Conservation (phyloP, 352 stramenopile genomes). For the Phytopythium oedochilum region DNA sequence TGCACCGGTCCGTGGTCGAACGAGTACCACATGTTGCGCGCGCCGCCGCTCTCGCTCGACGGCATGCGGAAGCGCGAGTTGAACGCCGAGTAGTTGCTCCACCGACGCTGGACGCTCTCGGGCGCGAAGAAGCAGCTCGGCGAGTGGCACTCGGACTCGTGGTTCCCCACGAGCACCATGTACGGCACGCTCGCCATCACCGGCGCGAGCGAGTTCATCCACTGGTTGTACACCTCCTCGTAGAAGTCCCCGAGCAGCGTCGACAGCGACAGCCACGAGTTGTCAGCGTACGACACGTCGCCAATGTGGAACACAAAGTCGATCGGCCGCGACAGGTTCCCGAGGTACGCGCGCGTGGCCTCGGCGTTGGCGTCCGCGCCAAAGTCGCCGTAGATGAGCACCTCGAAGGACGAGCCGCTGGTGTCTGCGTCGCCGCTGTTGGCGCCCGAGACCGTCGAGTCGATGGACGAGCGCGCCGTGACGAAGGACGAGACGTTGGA, state of each 20-base stretch:
- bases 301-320: conserved; percentile 41
- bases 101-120: conserved; percentile 17
- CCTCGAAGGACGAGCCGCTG: conserved; percentile 22
- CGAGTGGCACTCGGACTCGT: conserved; percentile 27
- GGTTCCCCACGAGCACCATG: conserved; percentile 76
- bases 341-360: conserved; percentile 5
- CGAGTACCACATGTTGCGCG: conserved; percentile 45
- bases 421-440: conserved; percentile 7
- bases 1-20: conserved; percentile 50
- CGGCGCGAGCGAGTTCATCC: conserved; percentile 50
- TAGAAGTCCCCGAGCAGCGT: conserved; percentile 31
- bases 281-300: conserved; percentile 44
- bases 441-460: conserved; percentile 33
- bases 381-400: conserved; percentile 36
- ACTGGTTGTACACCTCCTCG: conserved; percentile 57
- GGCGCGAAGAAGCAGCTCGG: conserved; percentile 25
- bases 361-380: conserved; percentile 28
- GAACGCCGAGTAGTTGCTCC: conserved; percentile 58
- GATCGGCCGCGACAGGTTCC: conserved; percentile 13
- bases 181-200: conserved; percentile 49
- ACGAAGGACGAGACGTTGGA: conserved; percentile 25
- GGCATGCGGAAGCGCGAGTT: conserved; percentile 41
- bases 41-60: conserved; percentile 26
- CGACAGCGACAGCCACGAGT: conserved; percentile 20
- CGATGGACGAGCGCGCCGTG: conserved; percentile 19